Evolutionary conservation across 1,139 yeast genomes (phyloP).

Genomic region (Scheffersomyces titani): DNA sequence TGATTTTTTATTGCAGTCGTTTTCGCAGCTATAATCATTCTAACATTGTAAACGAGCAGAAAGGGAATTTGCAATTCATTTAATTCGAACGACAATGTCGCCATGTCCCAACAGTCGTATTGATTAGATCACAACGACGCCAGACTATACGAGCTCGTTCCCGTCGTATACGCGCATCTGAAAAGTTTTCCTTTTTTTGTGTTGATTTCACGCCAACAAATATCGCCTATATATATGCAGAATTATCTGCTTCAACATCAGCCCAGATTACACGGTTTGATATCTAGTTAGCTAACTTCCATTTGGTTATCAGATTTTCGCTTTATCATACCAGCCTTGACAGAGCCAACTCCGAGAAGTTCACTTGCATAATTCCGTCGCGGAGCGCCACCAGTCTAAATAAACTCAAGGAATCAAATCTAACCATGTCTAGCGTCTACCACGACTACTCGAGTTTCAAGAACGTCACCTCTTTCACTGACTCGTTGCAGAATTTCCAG

Average conservation of each 20-base stretch:
- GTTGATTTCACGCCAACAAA: background rate
- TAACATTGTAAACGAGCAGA: too few species aligned
- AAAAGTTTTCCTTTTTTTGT: background rate
- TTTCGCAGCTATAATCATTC: too few species aligned
- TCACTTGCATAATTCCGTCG: background rate
- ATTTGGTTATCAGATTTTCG: background rate
- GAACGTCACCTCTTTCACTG: constrained; percentile 40
- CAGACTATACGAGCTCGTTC: too few species aligned
- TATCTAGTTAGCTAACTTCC: background rate
- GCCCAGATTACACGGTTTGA: background rate
- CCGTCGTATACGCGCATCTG: constrained; percentile 7
- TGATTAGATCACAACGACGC: too few species aligned
- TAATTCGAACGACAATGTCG: too few species aligned
- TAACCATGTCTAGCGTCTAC: constrained; percentile 28
- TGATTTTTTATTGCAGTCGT: too few species aligned
- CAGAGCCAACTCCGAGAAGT: background rate
- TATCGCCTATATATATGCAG: background rate
- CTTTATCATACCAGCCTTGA: background rate
- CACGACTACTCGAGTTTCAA: constrained; percentile 42
- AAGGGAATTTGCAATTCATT: too few species aligned
- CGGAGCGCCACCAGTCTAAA: background rate
- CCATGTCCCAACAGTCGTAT: too few species aligned
- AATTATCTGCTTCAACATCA: background rate
- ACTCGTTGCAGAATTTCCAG: constrained; percentile 38
- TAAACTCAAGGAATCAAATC: background rate